phyloP scores from a whole-genome alignment of 1,139 yeast genomes.

The Tardiomyces digboiensis region DNA sequence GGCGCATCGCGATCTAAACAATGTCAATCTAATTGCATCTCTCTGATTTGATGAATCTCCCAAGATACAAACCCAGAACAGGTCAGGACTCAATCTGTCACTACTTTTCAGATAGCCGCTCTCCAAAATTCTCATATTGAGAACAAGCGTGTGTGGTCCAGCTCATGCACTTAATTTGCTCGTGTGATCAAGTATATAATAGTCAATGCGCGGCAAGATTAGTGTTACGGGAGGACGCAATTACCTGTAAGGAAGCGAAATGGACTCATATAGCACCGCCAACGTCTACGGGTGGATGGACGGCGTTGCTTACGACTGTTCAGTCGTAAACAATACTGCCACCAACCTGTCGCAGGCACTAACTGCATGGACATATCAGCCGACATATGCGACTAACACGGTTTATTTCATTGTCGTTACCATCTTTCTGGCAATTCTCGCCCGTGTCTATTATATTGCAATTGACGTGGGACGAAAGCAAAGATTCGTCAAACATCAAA shows the following conservation, averaged over 20 bases:
- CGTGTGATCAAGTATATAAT: neutral
- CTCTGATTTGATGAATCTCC: too few relatives aligned
- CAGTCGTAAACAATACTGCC: slow-evolving; percentile 24
- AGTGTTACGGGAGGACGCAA: too few relatives aligned
- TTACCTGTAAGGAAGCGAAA: too few relatives aligned
- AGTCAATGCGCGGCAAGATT: too few relatives aligned
- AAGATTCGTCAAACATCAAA: neutral
- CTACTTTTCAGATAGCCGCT: too few relatives aligned
- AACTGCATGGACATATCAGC: slow-evolving; percentile 33
- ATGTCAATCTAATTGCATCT: too few relatives aligned
- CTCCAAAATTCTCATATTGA: too few relatives aligned
- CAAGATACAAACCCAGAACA: too few relatives aligned
- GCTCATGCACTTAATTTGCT: neutral
- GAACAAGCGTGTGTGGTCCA: too few relatives aligned
- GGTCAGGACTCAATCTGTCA: too few relatives aligned
- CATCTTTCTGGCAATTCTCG: slow-evolving; percentile 33
- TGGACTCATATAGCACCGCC: too few relatives aligned
- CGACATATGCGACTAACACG: slow-evolving; percentile 37
- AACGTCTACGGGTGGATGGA: slow-evolving; percentile 1
- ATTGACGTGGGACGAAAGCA: slow-evolving; percentile 29
- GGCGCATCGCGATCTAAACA: too few relatives aligned
- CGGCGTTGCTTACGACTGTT: slow-evolving; percentile 14
- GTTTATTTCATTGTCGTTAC: slow-evolving; percentile 35
- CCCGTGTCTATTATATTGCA: slow-evolving; percentile 31
- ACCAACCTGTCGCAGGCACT: slow-evolving; percentile 29